Conservation (phyloP, 2,329 filamentous ascomycete genomes). For the Trichophyton simii region DNA sequence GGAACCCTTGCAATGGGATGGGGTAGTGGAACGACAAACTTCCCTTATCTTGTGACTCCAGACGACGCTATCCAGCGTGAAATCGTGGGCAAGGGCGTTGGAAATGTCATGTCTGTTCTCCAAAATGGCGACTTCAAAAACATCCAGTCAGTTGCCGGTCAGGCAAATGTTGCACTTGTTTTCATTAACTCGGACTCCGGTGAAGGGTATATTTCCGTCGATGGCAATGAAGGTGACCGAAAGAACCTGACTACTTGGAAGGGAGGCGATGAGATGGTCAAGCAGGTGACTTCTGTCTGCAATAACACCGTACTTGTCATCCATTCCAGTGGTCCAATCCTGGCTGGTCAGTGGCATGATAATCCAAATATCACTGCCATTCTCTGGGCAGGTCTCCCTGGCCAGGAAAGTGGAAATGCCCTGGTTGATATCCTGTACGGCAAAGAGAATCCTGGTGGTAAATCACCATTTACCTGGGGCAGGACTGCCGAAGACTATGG, state of each 20-base stretch:
- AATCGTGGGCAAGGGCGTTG: slow-evolving; percentile 51
- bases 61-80: slow-evolving; percentile 53
- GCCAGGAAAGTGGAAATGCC: slow-evolving; percentile 63
- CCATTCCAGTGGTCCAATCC: slow-evolving; percentile 69
- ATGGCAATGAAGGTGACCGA: slow-evolving; percentile 75
- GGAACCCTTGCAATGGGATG: slow-evolving; percentile 53
- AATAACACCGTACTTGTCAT: slow-evolving; percentile 88
- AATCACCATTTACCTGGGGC: slow-evolving; percentile 51
- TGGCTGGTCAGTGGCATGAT: slow-evolving; percentile 51
- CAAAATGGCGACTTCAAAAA: slow-evolving; percentile 45
- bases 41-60: slow-evolving; percentile 51
- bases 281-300: slow-evolving; percentile 63
- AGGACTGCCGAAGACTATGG: slow-evolving; percentile 43
- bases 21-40: slow-evolving; percentile 49
- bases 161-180: slow-evolving; percentile 53
- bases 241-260: slow-evolving; percentile 88
- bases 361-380: slow-evolving; percentile 62
- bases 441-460: slow-evolving; percentile 48
- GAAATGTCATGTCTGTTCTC: slow-evolving; percentile 49
- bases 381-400: slow-evolving; percentile 61
- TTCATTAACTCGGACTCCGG: slow-evolving; percentile 82
- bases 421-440: slow-evolving; percentile 65
- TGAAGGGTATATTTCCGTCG: slow-evolving; percentile 74
- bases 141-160: slow-evolving; percentile 39
- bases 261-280: slow-evolving; percentile 65